phyloP scores from a whole-genome alignment of 2,329 filamentous ascomycete species.

The Cercospora brassicicola region DNA sequence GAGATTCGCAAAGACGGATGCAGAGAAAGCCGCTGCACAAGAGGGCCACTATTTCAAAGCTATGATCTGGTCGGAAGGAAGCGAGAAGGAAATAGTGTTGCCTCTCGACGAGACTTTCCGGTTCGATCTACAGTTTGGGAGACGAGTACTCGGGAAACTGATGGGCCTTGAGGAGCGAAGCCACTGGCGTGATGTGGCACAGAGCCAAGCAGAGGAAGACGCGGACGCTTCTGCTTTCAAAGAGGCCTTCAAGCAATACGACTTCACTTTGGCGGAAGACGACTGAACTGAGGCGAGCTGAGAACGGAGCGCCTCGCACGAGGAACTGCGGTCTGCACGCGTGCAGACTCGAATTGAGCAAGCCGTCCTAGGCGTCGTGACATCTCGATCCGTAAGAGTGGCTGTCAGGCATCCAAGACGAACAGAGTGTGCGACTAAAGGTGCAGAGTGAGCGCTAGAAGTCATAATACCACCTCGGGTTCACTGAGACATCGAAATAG shows the following conservation, averaged over 20 bases:
- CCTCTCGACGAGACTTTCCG: constrained; percentile 72
- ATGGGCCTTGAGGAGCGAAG: constrained; percentile 75
- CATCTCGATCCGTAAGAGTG: not conserved
- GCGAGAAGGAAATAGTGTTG: constrained; percentile 65
- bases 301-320: not conserved
- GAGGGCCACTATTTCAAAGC: constrained; percentile 40
- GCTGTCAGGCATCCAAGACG: not conserved
- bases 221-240: constrained; percentile 78
- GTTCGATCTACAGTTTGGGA: constrained; percentile 89
- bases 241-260: constrained; percentile 77
- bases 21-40: constrained; percentile 29
- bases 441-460: not conserved
- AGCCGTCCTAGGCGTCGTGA: not conserved
- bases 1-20: constrained; percentile 46
- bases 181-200: constrained; percentile 81
- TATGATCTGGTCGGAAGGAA: constrained; percentile 44
- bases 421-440: not conserved
- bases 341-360: no score
- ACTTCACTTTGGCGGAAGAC: constrained; percentile 42
- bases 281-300: not conserved
- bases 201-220: constrained; percentile 75
- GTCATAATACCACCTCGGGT: not conserved
- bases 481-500: not conserved
- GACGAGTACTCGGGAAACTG: constrained; percentile 84
- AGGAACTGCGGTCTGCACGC: no score